phyloP scores from a whole-genome alignment of 352 stramenopile genomes.

The Globisporangium canariense region DNA sequence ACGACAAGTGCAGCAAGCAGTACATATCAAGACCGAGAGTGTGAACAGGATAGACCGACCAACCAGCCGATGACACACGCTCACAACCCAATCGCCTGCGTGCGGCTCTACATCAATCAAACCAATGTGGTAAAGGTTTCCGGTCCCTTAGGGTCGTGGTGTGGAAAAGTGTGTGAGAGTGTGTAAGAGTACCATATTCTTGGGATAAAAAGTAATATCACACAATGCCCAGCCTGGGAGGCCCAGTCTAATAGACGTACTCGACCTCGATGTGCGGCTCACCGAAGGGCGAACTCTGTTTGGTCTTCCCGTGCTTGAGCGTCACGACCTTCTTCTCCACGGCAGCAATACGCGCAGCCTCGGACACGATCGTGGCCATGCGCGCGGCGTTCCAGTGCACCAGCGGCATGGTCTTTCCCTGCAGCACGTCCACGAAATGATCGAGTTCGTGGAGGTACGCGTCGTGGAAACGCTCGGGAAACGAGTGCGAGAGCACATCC shows the following conservation, averaged over 20 bases:
- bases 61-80: no score
- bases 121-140: no score
- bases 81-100: no score
- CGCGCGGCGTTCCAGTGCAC: constrained; percentile 71
- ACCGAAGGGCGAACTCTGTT: constrained; percentile 31
- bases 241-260: constrained; percentile 13
- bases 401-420: constrained; percentile 29
- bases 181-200: no score
- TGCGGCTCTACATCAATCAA: no score
- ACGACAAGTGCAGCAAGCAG: no score
- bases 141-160: no score
- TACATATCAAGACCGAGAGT: no score
- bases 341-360: constrained; percentile 65
- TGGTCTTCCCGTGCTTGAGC: constrained; percentile 56
- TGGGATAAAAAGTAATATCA: no score
- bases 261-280: constrained; percentile 55
- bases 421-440: constrained; percentile 72
- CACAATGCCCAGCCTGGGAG: no score
- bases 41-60: no score
- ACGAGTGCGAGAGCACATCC: constrained; percentile 76
- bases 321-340: constrained; percentile 62
- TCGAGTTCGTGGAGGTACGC: constrained; percentile 86
- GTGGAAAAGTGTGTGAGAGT: no score
- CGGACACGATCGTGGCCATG: constrained; percentile 77
- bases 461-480: constrained; percentile 84